Evolutionary conservation across 2,329 filamentous ascomycete genomes (phyloP), one percentile per base, ranked within the genome.

Genomic region (Blumeria graminis): DNA sequence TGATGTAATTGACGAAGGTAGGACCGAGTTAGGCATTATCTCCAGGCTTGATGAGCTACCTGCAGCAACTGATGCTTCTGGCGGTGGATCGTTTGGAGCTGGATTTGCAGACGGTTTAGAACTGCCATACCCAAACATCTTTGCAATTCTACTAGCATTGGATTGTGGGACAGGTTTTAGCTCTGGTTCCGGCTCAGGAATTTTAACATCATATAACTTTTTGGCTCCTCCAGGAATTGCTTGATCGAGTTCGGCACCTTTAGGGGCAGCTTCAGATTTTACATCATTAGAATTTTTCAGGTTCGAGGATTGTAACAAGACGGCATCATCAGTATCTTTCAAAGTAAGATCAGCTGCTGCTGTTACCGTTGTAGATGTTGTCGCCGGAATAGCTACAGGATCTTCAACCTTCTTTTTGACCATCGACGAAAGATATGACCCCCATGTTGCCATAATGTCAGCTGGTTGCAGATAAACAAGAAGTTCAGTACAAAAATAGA

Each of bases 71-170:
- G 45, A 28, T 8, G 22, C 33, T 8, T 10, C 9, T 28, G 45
- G 7, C 33, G 3, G 10, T 22, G n/a, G n/a, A 46, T 14, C 11
- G 18, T 1, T 48, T 48, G n/a, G 18, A 28, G 45, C 16, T 28
- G 45, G 16, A 28, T 48, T 28, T 35, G 3, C 48, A n/a, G 48
- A 4, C 10, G 38, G 9, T 51, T 9, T 33, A 10, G 46, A 35
- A 14, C 11, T 52, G 13, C 36, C 45, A 56, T 56, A 52, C 9
- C 55, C 55, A 43, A 56, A 56, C 33, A 56, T 22, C 46, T 56
- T 56, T 1, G 55, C 55, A 28, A 56, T 36, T 22, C 46, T 56
- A 16, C 46, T 48, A 7, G 46, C 45, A 56, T 56, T 56, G 32
- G 41, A 46, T 28, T 32, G 33, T 16, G 55, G 48, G 7, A 13